Evolutionary conservation across 2,329 filamentous ascomycete species (phyloP).

Genomic region (Gnomoniopsis sp.): DNA sequence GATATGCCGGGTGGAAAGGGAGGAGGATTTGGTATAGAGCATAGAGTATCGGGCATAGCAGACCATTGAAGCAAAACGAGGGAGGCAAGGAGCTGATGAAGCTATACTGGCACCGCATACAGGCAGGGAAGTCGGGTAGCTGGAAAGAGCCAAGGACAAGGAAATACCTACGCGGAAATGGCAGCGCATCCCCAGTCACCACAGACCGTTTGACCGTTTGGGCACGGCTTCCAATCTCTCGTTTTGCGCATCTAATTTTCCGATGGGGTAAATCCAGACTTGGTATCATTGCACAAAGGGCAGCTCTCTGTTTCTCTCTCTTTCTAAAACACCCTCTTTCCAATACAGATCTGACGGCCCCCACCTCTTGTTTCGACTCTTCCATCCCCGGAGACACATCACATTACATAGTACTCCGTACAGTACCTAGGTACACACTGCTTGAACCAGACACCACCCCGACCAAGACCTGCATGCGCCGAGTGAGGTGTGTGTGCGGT

Average conservation of each 20-base stretch:
- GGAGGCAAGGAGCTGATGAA: neutral
- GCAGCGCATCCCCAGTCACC: neutral
- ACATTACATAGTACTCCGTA: neutral
- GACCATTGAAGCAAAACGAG: neutral
- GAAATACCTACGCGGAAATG: neutral
- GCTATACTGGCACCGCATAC: no score
- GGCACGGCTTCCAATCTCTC: slow-evolving; percentile 2
- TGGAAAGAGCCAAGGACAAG: neutral
- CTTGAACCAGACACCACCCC: neutral
- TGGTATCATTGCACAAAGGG: neutral
- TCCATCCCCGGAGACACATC: neutral
- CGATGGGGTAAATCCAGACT: neutral
- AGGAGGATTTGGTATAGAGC: neutral
- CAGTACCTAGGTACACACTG: no score
- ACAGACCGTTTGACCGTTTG: neutral
- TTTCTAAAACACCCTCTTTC: neutral
- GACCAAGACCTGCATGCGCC: neutral
- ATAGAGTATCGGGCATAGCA: no score
- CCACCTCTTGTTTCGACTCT: neutral
- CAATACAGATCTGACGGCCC: neutral
- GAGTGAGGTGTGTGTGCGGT: neutral
- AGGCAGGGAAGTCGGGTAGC: neutral
- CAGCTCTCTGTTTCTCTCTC: neutral
- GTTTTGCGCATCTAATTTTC: neutral
- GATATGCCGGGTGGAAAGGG: neutral